phyloP scores from a whole-genome alignment of 2,329 filamentous ascomycete genomes.

The Ophiostoma piceae region DNA sequence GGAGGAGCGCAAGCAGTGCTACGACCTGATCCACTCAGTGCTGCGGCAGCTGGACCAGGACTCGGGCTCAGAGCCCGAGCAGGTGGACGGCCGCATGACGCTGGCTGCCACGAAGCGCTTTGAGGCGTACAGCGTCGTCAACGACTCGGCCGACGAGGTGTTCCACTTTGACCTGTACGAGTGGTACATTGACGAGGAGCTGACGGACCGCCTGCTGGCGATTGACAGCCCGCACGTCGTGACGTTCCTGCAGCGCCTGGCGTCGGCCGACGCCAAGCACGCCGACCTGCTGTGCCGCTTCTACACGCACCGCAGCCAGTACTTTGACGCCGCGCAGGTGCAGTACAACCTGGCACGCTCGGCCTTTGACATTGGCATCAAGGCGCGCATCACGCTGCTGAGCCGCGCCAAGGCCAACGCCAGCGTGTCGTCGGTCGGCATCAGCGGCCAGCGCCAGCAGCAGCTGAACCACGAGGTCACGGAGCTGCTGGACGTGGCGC shows the following conservation, averaged over 20 bases:
- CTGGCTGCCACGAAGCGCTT: conserved; percentile 70
- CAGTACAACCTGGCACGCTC: conserved; percentile 79
- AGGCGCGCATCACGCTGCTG: conserved; percentile 81
- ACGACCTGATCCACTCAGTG: conserved; percentile 80
- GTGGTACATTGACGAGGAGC: conserved; percentile 85
- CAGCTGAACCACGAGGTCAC: conserved; percentile 77
- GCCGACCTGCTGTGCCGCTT: conserved; percentile 92
- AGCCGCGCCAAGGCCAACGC: conserved; percentile 89
- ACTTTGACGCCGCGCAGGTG: conserved; percentile 80
- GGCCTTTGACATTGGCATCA: conserved; percentile 69
- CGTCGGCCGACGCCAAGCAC: conserved; percentile 64
- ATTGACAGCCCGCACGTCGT: conserved; percentile 82
- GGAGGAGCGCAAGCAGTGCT: conserved; percentile 69
- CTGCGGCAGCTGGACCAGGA: conserved; percentile 71
- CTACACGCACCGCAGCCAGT: conserved; percentile 77
- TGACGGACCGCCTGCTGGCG: conserved; percentile 77
- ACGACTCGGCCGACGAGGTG: conserved; percentile 81
- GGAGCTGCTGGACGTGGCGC: conserved; percentile 83
- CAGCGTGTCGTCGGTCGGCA: conserved; percentile 70
- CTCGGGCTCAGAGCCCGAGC: conserved; percentile 62
- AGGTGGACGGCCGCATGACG: conserved; percentile 72
- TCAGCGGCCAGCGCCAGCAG: conserved; percentile 76
- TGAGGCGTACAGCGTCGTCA: conserved; percentile 88
- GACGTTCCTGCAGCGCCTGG: conserved; percentile 75
- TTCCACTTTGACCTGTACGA: conserved; percentile 97